Evolutionary conservation across 208 protist genomes (phyloP).

Genomic region (Acanthamoeba royreba): DNA sequence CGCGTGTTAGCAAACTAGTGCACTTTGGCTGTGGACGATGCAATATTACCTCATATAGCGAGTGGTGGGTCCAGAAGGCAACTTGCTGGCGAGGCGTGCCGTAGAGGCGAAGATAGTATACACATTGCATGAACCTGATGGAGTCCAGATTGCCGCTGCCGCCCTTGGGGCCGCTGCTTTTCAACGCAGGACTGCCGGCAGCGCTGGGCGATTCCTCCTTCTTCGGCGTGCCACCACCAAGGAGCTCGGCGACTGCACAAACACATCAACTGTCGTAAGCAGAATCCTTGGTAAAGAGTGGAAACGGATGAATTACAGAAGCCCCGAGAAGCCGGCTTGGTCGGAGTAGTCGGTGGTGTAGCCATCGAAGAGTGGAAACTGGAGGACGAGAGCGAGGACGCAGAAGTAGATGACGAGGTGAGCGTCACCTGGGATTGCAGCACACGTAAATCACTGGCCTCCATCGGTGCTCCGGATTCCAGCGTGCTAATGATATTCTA

Average conservation of each 20-base stretch:
- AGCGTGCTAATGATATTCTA: not conserved
- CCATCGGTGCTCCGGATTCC: not conserved
- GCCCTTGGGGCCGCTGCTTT: too few species aligned
- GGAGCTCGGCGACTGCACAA: not conserved
- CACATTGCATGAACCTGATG: conserved; percentile 21
- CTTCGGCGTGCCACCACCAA: not conserved
- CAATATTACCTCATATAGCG: conserved; percentile 12
- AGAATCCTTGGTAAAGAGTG: not conserved
- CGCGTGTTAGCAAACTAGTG: not conserved
- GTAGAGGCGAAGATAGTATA: conserved; percentile 68
- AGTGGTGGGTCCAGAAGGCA: conserved; percentile 54
- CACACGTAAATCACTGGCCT: not conserved
- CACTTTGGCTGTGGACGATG: not conserved
- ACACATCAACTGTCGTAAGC: not conserved
- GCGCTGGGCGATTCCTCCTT: not conserved
- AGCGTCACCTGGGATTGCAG: not conserved
- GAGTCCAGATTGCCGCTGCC: conserved; percentile 6
- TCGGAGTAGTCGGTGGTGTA: not conserved
- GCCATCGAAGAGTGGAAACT: not conserved
- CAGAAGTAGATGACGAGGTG: not conserved
- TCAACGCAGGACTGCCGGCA: not conserved
- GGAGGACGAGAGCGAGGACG: not conserved
- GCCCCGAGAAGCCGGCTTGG: not conserved
- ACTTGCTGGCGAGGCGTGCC: conserved; percentile 46
- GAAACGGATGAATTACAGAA: not conserved